phyloP scores from a whole-genome alignment of 345 rosid genomes.

The Lepidium sativum region DNA sequence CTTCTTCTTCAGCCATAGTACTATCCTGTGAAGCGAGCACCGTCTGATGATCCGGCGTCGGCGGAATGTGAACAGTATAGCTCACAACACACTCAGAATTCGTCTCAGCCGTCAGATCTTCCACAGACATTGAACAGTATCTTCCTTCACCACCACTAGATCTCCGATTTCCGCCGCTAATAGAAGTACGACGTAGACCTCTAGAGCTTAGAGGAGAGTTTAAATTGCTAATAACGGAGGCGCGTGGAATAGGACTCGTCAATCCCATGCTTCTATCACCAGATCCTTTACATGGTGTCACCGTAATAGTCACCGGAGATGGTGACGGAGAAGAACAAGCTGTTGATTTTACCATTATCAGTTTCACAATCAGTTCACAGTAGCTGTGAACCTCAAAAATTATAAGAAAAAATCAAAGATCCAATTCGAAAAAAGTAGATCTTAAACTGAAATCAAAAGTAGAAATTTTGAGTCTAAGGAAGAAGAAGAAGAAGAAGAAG shows the following conservation, averaged over 20 bases:
- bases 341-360: constrained; percentile 43
- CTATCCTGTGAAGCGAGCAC: constrained; percentile 45
- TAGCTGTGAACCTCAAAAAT: neutral
- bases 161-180: constrained; percentile 34
- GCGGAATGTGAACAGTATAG: constrained; percentile 72
- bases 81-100: constrained; percentile 45
- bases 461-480: constrained; percentile 14
- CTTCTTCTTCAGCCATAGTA: constrained; percentile 25
- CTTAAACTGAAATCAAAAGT: neutral
- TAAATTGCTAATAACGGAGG: constrained; percentile 46
- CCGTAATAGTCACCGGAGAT: constrained; percentile 67
- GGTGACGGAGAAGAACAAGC: constrained; percentile 35
- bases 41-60: constrained; percentile 72
- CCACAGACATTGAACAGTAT: constrained; percentile 46
- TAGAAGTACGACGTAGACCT: constrained; percentile 33
- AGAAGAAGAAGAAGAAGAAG: constrained; percentile 3
- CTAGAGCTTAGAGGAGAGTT: constrained; percentile 51
- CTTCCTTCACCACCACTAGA: constrained; percentile 45
- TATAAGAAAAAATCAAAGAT: neutral
- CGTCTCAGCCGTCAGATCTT: constrained; percentile 32
- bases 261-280: constrained; percentile 60
- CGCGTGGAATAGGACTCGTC: constrained; percentile 61
- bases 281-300: constrained; percentile 60
- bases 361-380: neutral
- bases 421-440: neutral